These are phyloP conservation scores for Tuber aestivum DNA, from an alignment of 495 filamentous ascomycete genomes.

Conservation along the genomic window DNA sequence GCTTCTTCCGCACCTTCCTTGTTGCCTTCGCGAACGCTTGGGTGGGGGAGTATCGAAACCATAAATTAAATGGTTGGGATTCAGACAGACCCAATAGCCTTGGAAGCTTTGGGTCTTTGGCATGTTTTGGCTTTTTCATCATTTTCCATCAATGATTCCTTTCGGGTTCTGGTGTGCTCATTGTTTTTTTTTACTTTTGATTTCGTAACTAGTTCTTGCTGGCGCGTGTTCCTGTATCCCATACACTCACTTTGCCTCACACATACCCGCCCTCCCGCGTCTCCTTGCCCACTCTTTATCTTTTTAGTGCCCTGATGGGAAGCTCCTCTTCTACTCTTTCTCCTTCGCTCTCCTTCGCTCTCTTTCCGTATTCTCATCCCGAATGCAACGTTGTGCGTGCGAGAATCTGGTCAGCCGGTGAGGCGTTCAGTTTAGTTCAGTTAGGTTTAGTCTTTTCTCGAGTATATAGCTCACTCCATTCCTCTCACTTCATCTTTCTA, in stretches of 20 bases:
- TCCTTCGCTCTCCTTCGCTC: not conserved
- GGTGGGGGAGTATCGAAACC: not conserved
- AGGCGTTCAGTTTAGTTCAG: not conserved
- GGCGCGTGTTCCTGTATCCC: not conserved
- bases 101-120: not conserved
- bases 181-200: not conserved
- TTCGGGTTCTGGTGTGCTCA: not conserved
- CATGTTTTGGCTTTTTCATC: not conserved
- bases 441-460: not conserved
- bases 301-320: not conserved
- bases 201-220: not conserved
- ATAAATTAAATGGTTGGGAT: not conserved
- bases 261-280: not conserved
- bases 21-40: not conserved
- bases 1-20: not conserved
- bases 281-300: not conserved
- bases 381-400: not conserved
- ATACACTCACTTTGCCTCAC: not conserved
- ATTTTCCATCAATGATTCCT: not conserved
- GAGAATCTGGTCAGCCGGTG: not conserved
- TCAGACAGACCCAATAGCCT: not conserved
- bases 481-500: not conserved
- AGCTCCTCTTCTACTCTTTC: not conserved
- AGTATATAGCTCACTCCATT: not conserved
- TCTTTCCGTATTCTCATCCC: not conserved